A percentile compares a stretch with the other conserved stretches of the same genome.
Conservation (phyloP, 352 stramenopile species). For the Globisporangium megalacanthum region DNA sequence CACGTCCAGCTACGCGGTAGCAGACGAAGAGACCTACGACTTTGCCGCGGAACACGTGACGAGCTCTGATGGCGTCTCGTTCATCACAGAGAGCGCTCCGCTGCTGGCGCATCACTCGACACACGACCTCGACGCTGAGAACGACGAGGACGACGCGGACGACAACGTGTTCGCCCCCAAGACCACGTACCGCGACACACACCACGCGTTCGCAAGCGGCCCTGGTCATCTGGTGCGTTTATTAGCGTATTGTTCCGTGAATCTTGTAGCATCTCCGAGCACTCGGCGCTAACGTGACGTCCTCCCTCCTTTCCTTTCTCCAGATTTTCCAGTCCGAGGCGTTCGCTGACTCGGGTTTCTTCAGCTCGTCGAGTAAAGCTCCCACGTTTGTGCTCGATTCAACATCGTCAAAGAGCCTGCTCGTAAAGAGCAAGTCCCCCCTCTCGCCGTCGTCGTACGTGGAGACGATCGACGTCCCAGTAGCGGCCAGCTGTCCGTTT, state of each 20-base stretch:
- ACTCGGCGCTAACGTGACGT: background rate
- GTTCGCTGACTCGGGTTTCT: constrained; percentile 12
- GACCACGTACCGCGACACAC: constrained; percentile 35
- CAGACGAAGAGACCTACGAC: constrained; percentile 20
- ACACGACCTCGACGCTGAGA: background rate
- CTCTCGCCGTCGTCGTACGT: constrained; percentile 37
- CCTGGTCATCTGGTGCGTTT: constrained; percentile 13
- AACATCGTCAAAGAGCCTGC: constrained; percentile 1
- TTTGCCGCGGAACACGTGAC: constrained; percentile 19
- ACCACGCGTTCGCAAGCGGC: constrained; percentile 36
- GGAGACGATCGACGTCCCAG: constrained; percentile 36
- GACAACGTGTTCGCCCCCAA: constrained; percentile 14
- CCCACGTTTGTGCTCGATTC: constrained; percentile 20
- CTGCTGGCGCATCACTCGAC: background rate
- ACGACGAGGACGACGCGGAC: constrained; percentile 10
- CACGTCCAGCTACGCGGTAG: constrained; percentile 26
- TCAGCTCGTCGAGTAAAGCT: constrained; percentile 7
- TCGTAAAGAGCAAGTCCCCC: constrained; percentile 20
- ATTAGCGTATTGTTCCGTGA: background rate
- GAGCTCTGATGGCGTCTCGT: constrained; percentile 17
- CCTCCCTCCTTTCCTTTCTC: background rate
- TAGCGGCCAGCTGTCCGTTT: constrained; percentile 25
- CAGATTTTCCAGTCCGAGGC: constrained; percentile 15
- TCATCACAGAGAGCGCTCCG: constrained; percentile 1
- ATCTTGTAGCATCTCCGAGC: too few species aligned